Evolutionary conservation across 2,329 filamentous ascomycete genomes (phyloP).

Genomic region (Ascochyta rabiei): DNA sequence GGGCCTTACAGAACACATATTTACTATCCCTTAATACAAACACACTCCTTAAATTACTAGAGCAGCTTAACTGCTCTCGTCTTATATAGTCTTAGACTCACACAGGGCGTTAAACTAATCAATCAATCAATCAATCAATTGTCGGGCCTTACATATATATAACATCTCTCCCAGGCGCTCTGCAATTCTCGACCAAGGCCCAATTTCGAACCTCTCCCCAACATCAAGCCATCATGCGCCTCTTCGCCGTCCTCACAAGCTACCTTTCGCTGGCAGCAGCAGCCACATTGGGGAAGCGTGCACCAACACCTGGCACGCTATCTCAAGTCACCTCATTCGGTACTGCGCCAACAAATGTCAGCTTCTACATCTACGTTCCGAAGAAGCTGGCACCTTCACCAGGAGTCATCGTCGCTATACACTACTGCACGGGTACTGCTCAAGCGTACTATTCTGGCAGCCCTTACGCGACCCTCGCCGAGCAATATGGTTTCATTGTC

Average conservation of each 20-base stretch:
- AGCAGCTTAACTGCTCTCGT: too few relatives aligned
- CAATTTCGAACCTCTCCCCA: neutral
- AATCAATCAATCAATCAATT: too few relatives aligned
- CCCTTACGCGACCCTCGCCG: slow-evolving; percentile 61
- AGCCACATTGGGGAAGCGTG: slow-evolving; percentile 31
- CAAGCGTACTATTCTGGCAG: slow-evolving; percentile 56
- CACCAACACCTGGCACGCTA: slow-evolving; percentile 37
- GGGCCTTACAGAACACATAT: too few relatives aligned
- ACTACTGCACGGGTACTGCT: slow-evolving; percentile 64
- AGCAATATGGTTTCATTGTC: slow-evolving; percentile 64
- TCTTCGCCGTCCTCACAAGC: slow-evolving; percentile 27
- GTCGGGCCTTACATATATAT: too few relatives aligned
- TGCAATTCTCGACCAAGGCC: too few relatives aligned
- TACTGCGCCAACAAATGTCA: slow-evolving; percentile 55
- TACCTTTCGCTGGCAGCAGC: slow-evolving; percentile 30
- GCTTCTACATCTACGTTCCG: slow-evolving; percentile 61
- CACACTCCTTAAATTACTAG: too few relatives aligned
- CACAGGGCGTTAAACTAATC: too few relatives aligned
- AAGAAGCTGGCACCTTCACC: slow-evolving; percentile 54
- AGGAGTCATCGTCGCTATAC: slow-evolving; percentile 60
- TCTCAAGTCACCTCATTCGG: slow-evolving; percentile 52
- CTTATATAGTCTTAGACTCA: too few relatives aligned
- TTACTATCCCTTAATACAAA: too few relatives aligned
- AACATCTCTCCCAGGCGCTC: too few relatives aligned
- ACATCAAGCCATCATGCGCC: slow-evolving; percentile 25